Base-by-base conservation (phyloP, 2,329 filamentous ascomycete genomes). In the Penicillium sumatraense region DNA sequence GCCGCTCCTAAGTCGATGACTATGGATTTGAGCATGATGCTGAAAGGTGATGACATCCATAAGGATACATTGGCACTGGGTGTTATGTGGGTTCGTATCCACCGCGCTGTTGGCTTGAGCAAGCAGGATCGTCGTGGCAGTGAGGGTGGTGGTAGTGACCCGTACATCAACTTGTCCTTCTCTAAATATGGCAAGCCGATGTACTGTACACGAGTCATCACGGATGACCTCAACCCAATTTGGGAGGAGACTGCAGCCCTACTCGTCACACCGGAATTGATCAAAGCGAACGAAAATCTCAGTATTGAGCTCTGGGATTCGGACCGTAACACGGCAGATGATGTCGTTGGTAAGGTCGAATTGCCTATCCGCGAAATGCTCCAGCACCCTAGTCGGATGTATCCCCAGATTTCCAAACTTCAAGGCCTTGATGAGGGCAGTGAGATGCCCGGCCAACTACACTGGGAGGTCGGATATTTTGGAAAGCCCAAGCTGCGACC, bases 141-240 rank as follows among this genome's bases (percentile, higher is more conserved):
- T 67, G 83, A 88, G 49, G 89, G 91, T 16, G 93, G 95, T 29
- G 93, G 93, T 41, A 96, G 90, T 48, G 95, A 99, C 65, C 92
- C 93, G 0, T 98, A 98, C 73, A 96, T 98, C 70, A 97, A 93
- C 27, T 83, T 98, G 31, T 89, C 90, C 36, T 98, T 96, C 80
- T 96, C 91, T 67, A 97, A 98, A 73, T 98, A 97, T 65, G 90
- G 90, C 53, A 99, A 99, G 77, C 93, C 93, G 1, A 96, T 96
- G 85, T 98, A 96, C 75, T 97, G 93, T 74, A 98, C 95, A 1
- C 87, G 95, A 45, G 93, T 98, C 49, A 97, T 98, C 60, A 91
- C 93, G 49, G 93, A 98, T 68, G 89, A 97, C 63, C 82, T 96
- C 51, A 96, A 98, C 68, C 95, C 95, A 0, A 82, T 96, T 4